Base-by-base conservation (phyloP, 2,329 filamentous ascomycete genomes). In the Aspergillus calidoustus region DNA sequence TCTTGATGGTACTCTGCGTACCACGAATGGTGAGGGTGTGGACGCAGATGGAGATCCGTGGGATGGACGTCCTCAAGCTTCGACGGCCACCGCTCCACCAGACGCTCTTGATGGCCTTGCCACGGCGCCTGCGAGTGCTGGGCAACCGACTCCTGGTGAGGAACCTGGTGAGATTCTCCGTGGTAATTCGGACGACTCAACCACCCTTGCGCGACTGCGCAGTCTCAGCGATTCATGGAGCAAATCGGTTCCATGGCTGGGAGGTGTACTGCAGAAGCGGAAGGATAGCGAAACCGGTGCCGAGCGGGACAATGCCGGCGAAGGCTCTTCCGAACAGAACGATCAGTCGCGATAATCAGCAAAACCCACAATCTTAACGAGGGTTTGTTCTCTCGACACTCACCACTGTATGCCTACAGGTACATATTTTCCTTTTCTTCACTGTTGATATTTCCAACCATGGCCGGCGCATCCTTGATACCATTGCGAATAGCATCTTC, bases 201-300 rank as follows among this genome's bases (percentile, higher is more conserved):
- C 68, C 22, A 64, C 62, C 6, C 22, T 66, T 3, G 69, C 64
- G 11, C 72, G 74, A 17, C 64, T 76, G 7, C 74, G 76, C 59
- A 77, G 75, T 56, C 64, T 78, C 11, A 78, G 76, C 59, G 76
- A 78, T 62, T 77, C 76, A 2, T 74, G 73, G 74, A 72, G 66
- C 28, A 75, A 71, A 49, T 70, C 74, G 0, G 63, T 77, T 17
- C 71, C 74, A 9, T 77, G 76, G 76, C 63, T 78, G 9, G 74
- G 74, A 7, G 73, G 71, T 30, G 70, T 72, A 22, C 63, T 78
- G 15, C 68, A 72, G 38, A 72, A 64, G 49, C 57, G 60, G 13
- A 58, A 58, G 17, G 63, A 54, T 23, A 59, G 25, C 17, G 50
- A 56, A 51, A 49, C 48, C 41, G 54, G n/a, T 8, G 22, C 60